These are phyloP conservation scores for Neurospora sp. DNA, from an alignment of 495 filamentous ascomycete species.

Conservation along the genomic window DNA sequence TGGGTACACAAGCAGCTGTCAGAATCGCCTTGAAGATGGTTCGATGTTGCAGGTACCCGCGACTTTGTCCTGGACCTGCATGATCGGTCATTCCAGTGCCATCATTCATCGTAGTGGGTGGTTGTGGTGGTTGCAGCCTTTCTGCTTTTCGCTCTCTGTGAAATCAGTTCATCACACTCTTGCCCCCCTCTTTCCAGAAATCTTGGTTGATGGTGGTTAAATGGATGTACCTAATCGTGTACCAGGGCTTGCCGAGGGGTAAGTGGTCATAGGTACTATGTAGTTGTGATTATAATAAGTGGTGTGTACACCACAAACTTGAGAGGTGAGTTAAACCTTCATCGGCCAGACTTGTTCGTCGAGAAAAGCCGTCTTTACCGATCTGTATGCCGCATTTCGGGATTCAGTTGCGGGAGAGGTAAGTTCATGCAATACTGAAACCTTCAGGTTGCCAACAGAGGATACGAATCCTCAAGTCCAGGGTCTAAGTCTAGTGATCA, in stretches of 20 bases:
- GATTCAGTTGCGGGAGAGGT: background rate
- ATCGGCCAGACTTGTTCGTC: background rate
- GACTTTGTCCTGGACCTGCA: background rate
- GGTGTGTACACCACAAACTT: background rate
- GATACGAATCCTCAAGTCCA: background rate
- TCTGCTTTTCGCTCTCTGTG: no score
- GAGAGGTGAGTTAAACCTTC: background rate
- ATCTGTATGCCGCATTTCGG: background rate
- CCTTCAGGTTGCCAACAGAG: background rate
- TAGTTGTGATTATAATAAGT: background rate
- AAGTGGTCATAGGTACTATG: no score
- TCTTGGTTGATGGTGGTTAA: no score
- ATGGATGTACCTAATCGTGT: no score
- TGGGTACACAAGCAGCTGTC: background rate
- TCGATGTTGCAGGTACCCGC: background rate
- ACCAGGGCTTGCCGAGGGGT: no score
- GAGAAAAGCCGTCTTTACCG: background rate
- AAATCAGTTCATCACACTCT: no score
- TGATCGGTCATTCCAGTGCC: background rate
- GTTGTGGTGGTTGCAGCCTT: background rate
- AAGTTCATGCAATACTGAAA: background rate
- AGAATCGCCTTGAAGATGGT: background rate
- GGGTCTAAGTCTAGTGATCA: background rate
- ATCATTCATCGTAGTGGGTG: background rate
- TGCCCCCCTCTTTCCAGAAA: no score